These are phyloP conservation scores for Ganoderma sinense DNA, from an alignment of 1,284 basidiomycete genomes.

Conservation along the genomic window DNA sequence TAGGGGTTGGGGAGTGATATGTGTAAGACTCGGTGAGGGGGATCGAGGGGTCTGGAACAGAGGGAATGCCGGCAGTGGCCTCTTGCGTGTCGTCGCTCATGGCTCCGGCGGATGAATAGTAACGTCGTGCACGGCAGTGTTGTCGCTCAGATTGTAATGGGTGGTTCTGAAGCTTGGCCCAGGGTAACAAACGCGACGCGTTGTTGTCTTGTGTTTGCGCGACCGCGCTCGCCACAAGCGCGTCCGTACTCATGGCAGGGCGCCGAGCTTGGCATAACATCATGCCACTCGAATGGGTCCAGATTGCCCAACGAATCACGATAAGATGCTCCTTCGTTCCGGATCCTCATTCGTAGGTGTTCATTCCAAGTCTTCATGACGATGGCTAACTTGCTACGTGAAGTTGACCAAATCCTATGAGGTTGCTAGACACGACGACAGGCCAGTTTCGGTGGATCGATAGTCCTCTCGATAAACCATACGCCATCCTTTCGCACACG, in stretches of 20 bases:
- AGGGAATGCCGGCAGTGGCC: conserved; percentile 33
- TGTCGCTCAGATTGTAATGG: neutral
- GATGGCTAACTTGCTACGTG: neutral
- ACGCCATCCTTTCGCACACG: conserved; percentile 9
- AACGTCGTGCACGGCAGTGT: too few species aligned
- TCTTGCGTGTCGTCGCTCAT: conserved; percentile 5
- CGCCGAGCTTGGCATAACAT: neutral
- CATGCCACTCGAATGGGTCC: neutral
- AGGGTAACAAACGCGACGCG: conserved; percentile 13
- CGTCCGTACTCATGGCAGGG: neutral
- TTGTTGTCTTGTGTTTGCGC: conserved; percentile 17
- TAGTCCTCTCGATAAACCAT: neutral
- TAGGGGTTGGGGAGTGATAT: conserved; percentile 80
- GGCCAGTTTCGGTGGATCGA: conserved; percentile 1
- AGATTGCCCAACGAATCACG: neutral
- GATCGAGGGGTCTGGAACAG: conserved; percentile 39
- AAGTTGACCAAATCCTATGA: neutral
- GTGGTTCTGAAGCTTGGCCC: too few species aligned
- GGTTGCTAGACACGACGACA: conserved; percentile 6
- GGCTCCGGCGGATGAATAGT: neutral
- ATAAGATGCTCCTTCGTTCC: neutral
- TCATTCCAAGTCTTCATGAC: neutral
- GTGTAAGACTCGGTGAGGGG: conserved; percentile 78
- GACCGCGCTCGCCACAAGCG: neutral
- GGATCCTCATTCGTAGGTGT: neutral